Percentiles rank a stretch among this genome's conserved stretches.
These are phyloP conservation scores for Theileria luwenshuni DNA, from an alignment of 169 alveolate genomes.

Conservation along the genomic window DNA sequence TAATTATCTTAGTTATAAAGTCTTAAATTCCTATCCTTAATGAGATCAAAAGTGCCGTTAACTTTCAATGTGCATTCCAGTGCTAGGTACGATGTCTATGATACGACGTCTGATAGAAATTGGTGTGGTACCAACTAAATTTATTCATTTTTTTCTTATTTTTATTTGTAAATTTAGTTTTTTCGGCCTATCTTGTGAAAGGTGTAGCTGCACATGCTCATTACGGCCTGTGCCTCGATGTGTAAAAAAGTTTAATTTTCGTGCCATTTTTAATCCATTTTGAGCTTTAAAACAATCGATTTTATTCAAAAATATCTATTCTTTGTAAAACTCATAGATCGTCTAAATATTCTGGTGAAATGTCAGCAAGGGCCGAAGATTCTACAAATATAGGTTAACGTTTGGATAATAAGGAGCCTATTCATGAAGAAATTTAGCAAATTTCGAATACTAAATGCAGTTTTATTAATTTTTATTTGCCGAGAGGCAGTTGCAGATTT, in stretches of 20 bases:
- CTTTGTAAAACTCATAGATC: neutral
- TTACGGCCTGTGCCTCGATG: constrained; percentile 6
- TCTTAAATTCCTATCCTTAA: neutral
- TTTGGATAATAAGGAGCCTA: neutral
- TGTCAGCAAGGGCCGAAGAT: neutral
- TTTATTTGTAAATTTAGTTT: neutral
- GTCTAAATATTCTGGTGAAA: neutral
- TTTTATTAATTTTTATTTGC: constrained; percentile 15
- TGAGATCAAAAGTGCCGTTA: neutral
- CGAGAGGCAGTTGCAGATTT: constrained; percentile 43
- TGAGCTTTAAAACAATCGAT: neutral
- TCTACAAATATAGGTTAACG: constrained; percentile 15
- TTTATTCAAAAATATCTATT: neutral
- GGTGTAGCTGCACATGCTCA: constrained; percentile 12
- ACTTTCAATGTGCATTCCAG: constrained; percentile 16
- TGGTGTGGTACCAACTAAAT: too few species aligned
- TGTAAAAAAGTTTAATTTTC: neutral
- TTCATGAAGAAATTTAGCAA: constrained; percentile 6
- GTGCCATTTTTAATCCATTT: neutral
- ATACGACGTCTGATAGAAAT: constrained; percentile 1
- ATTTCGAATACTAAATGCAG: constrained; percentile 10
- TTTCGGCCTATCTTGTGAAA: neutral
- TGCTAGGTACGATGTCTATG: constrained; percentile 20
- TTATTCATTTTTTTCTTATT: constrained; percentile 1
- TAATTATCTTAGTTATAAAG: neutral